phyloP scores from a whole-genome alignment of 2,329 filamentous ascomycete genomes.

The Curvularia sp. region DNA sequence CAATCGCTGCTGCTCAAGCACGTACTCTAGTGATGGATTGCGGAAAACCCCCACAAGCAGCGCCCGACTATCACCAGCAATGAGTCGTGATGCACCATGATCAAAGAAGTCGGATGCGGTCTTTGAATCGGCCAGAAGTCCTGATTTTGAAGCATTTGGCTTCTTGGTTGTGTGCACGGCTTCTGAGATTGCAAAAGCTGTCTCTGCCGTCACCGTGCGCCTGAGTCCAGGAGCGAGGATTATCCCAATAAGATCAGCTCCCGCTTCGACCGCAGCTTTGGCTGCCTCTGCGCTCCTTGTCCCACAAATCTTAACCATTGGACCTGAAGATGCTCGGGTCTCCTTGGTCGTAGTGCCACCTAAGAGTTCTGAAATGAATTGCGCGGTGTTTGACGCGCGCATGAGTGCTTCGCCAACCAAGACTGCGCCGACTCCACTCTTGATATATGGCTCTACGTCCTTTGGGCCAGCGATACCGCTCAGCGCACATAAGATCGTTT shows the following conservation, averaged over 20 bases:
- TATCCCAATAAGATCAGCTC: slow-evolving; percentile 91
- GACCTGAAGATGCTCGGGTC: slow-evolving; percentile 37
- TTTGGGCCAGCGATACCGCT: slow-evolving; percentile 90
- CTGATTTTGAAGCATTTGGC: slow-evolving; percentile 30
- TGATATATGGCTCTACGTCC: slow-evolving; percentile 86
- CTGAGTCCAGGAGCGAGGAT: slow-evolving; percentile 84
- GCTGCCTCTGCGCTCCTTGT: slow-evolving; percentile 85
- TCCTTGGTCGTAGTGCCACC: slow-evolving; percentile 56
- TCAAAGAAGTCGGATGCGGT: slow-evolving; percentile 74
- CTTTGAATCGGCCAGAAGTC: slow-evolving; percentile 34
- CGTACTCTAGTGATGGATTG: slow-evolving; percentile 83
- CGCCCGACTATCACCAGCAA: slow-evolving; percentile 66
- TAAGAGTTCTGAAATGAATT: slow-evolving; percentile 85
- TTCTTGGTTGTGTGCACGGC: slow-evolving; percentile 68
- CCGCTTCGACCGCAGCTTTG: slow-evolving; percentile 78
- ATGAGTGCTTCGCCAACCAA: slow-evolving; percentile 96
- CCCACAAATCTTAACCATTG: slow-evolving; percentile 92
- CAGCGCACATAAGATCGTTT: slow-evolving; percentile 88
- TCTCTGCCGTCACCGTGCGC: slow-evolving; percentile 79
- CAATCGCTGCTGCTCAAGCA: slow-evolving; percentile 77
- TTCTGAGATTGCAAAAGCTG: slow-evolving; percentile 79
- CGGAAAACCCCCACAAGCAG: slow-evolving; percentile 93
- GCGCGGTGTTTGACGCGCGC: slow-evolving; percentile 81
- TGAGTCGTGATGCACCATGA: slow-evolving; percentile 55
- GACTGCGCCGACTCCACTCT: slow-evolving; percentile 89